Conservation (phyloP, 306 rosid genomes). For the Medicago ruthenica region DNA sequence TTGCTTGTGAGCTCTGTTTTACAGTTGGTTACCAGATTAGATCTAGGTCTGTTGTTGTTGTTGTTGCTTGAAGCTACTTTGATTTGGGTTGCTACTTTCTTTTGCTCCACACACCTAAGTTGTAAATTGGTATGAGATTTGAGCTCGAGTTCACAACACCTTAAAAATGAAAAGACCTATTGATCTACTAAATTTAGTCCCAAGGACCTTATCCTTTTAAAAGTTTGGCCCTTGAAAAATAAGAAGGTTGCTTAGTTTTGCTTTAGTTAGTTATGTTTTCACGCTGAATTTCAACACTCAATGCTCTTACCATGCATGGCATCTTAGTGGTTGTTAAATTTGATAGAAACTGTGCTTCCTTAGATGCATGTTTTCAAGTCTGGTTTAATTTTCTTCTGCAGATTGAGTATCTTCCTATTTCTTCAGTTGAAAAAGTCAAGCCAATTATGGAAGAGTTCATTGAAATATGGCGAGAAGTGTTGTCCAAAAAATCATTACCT, state of each 20-base stretch:
- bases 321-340: neutral
- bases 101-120: too few relatives aligned
- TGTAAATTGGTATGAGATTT: too few relatives aligned
- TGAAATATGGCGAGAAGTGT: constrained; percentile 69
- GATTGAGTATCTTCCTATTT: constrained; percentile 88
- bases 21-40: too few relatives aligned
- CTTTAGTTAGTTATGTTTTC: neutral
- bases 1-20: too few relatives aligned
- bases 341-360: neutral
- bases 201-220: neutral
- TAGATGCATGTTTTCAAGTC: constrained; percentile 33
- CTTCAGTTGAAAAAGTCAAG: constrained; percentile 77
- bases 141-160: too few relatives aligned
- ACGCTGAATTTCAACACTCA: neutral
- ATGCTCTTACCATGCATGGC: constrained; percentile 1
- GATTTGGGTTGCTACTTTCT: too few relatives aligned
- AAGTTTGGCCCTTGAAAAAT: neutral
- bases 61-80: too few relatives aligned
- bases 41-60: too few relatives aligned
- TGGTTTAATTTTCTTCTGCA: constrained; percentile 42
- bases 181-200: constrained; percentile 24
- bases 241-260: neutral
- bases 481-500: constrained; percentile 79
- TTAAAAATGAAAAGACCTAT: neutral
- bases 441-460: constrained; percentile 83